A percentile compares a stretch with the other conserved stretches of the same genome.
Evolutionary conservation across 2,329 filamentous ascomycete genomes (phyloP).

Genomic region (Sarocladium oryzae): DNA sequence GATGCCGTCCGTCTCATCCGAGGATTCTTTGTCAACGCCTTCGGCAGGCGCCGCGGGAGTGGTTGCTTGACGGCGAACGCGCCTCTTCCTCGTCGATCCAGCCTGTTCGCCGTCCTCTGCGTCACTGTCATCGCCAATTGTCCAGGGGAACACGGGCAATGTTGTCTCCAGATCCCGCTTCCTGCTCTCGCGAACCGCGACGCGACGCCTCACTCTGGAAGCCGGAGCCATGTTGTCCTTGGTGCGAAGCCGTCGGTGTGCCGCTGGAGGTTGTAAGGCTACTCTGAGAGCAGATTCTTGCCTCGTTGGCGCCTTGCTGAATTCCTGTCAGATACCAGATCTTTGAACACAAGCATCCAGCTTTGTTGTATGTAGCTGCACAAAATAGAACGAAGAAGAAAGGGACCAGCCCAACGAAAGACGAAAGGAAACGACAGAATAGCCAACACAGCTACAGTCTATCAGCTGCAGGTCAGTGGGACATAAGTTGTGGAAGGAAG

Average conservation of each 20-base stretch:
- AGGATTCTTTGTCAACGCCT: not conserved
- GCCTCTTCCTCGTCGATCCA: not conserved
- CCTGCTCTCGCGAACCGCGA: not conserved
- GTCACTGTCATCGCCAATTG: constrained; percentile 19
- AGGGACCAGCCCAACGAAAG: constrained; percentile 11
- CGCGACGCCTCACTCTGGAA: not conserved
- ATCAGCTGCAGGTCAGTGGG: not conserved
- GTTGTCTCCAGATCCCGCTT: constrained; percentile 14
- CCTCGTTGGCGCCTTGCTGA: no score
- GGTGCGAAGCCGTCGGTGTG: not conserved
- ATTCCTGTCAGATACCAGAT: not conserved
- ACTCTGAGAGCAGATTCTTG: not conserved
- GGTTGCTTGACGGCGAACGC: not conserved
- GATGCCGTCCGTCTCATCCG: constrained; percentile 2
- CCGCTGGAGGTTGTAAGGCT: not conserved
- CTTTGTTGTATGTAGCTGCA: not conserved
- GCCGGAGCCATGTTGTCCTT: constrained; percentile 2
- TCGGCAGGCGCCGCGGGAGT: not conserved
- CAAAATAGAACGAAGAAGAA: constrained; percentile 5
- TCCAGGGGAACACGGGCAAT: constrained; percentile 19
- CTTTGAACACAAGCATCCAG: not conserved
- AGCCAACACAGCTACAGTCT: constrained; percentile 4
- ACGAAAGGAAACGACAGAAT: constrained; percentile 7
- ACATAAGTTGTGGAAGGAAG: constrained; percentile 11
- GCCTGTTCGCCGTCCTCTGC: not conserved